These are phyloP conservation scores for Colletotrichum plurivorum DNA, from an alignment of 2,329 filamentous ascomycete genomes.

Conservation along the genomic window DNA sequence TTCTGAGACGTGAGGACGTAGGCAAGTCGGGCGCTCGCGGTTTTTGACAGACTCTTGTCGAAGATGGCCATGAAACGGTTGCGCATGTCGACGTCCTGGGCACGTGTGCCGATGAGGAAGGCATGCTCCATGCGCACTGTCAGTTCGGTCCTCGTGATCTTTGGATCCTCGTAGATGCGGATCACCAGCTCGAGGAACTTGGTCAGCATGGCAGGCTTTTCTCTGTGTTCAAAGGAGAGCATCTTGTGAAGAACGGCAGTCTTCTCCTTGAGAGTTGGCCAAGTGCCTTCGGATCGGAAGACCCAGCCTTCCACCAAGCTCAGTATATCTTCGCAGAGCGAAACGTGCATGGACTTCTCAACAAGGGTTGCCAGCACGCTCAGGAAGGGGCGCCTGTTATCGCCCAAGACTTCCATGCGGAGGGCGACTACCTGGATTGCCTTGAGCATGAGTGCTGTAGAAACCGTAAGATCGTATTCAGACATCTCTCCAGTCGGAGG, in stretches of 20 bases:
- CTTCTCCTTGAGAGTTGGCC: constrained; percentile 98
- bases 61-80: constrained; percentile 98
- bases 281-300: constrained; percentile 93
- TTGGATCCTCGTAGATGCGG: constrained; percentile 97
- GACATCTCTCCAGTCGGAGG: constrained; percentile 72
- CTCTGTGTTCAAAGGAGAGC: constrained; percentile 91
- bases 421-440: constrained; percentile 93
- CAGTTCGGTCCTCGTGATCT: constrained; percentile 93
- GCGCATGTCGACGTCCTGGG: constrained; percentile 95
- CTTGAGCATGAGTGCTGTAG: constrained; percentile 92
- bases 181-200: constrained; percentile 97
- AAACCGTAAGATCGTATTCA: constrained; percentile 86
- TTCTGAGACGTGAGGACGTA: constrained; percentile 95
- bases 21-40: constrained; percentile 87
- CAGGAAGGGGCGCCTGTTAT: constrained; percentile 92
- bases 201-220: constrained; percentile 86
- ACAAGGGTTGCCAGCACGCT: constrained; percentile 95
- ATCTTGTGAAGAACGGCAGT: constrained; percentile 99
- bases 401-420: constrained; percentile 92
- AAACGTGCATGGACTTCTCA: constrained; percentile 90
- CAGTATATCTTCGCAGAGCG: constrained; percentile 92
- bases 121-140: constrained; percentile 98
- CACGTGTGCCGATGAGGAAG: constrained; percentile 94
- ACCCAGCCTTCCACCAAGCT: constrained; percentile 97
- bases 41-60: constrained; percentile 93